A percentile compares a stretch with the other conserved stretches of the same genome.
phyloP scores from a whole-genome alignment of 306 rosid species.

The Quercus rubra region DNA sequence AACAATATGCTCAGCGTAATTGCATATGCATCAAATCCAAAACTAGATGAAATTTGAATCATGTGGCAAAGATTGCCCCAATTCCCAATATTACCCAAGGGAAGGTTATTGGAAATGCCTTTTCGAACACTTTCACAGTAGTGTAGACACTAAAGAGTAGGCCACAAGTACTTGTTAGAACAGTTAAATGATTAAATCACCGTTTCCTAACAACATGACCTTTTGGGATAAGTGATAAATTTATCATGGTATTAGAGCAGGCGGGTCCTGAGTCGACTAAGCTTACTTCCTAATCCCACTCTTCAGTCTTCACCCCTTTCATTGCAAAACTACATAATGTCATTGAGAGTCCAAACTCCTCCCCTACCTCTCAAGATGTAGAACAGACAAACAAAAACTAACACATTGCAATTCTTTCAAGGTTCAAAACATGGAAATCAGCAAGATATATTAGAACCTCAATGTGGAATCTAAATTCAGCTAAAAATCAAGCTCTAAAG shows the following conservation, averaged over 20 bases:
- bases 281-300: background rate
- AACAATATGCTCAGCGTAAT: background rate
- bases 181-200: too few species aligned
- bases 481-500: background rate
- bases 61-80: background rate
- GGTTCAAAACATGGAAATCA: background rate
- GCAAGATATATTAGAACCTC: background rate
- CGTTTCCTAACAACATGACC: too few species aligned
- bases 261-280: background rate
- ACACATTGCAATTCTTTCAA: background rate
- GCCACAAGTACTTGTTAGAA: background rate
- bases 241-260: too few species aligned
- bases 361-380: background rate
- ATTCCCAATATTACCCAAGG: background rate
- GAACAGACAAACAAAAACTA: background rate
- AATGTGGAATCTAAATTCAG: background rate
- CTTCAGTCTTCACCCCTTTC: background rate
- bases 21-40: background rate
- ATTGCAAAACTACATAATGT: background rate
- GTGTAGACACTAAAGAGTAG: background rate
- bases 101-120: too few species aligned
- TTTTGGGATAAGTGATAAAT: too few species aligned
- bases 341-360: background rate
- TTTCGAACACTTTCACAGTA: background rate
- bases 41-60: background rate